Base-by-base conservation (phyloP, 148 eudicot species). In the Polygonum aviculare region DNA sequence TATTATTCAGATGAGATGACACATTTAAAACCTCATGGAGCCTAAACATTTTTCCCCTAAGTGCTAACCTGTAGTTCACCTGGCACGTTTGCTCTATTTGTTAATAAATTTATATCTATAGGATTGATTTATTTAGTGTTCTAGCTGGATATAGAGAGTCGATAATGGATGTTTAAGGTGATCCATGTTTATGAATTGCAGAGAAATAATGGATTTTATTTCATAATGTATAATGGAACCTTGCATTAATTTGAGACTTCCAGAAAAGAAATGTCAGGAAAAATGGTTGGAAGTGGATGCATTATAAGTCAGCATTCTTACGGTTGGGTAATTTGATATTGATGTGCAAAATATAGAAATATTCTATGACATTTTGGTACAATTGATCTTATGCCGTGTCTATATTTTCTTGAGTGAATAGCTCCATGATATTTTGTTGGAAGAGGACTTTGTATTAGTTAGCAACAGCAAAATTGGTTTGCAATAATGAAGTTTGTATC, bases 281-380 rank as follows among this genome's bases (percentile, higher is more conserved):
- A 51, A 51, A 2, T 0, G 16, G 1, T 51, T 51, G 57, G 57
- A 51, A n/a, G 57, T 51, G 57, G n/a, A 11, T 63, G 70, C 40
- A 63, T 7, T 63, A 63, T 31, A 35, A 63, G 14, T 63, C 7
- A 63, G 12, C 18, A 12, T 59, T 35, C 9, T 0, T 59, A 54
- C 19, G n/a, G 9, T 12, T 26, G 3, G 2, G 14, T 63, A 8
- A 36, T 15, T 35, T 15, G 3, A 16, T 36, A 45, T 36, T 14
- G 72, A 67, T 67, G 5, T 67, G 7, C 72, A 67, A 67, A 57
- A 7, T 67, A 26, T 60, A 60, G 69, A 60, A 59, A 60, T 60
- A 16, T 26, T 26, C 0, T 26, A 15, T 11, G 67, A 36, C 69
- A 60, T 31, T 60, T 60, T 60, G 36, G 69, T 60, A 35, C 31